phyloP scores from a whole-genome alignment of 129 eudicot species.

The Flaveria bidentis region DNA sequence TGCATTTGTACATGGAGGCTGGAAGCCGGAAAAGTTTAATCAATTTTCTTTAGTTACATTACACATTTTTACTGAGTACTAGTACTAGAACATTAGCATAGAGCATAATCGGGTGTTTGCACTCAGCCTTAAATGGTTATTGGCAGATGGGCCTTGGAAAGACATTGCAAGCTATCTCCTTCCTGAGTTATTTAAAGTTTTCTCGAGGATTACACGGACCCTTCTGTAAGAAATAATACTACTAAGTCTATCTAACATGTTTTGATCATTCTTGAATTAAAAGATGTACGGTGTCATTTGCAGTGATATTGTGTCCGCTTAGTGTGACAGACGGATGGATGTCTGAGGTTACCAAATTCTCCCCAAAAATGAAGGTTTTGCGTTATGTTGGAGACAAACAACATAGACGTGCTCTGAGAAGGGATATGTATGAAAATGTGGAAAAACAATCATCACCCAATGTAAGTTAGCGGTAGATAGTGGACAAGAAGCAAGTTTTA shows the following conservation, averaged over 20 bases:
- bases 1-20: constrained; percentile 31
- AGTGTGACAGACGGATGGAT: constrained; percentile 95
- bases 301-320: constrained; percentile 96
- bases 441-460: constrained; percentile 43
- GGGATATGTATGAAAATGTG: constrained; percentile 60
- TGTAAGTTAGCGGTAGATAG: constrained; percentile 42
- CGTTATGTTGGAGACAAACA: constrained; percentile 85
- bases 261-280: not conserved
- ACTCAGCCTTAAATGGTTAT: constrained; percentile 22
- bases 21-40: constrained; percentile 12
- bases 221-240: constrained; percentile 55
- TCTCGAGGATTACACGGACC: constrained; percentile 65
- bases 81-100: constrained; percentile 7
- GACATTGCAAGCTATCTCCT: constrained; percentile 90
- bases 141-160: constrained; percentile 97
- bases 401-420: constrained; percentile 58
- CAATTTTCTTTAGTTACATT: constrained; percentile 10
- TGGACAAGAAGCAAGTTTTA: not conserved
- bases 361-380: constrained; percentile 67
- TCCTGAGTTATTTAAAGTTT: constrained; percentile 75
- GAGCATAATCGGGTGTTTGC: not conserved
- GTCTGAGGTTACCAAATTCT: constrained; percentile 71
- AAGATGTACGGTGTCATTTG: constrained; percentile 18
- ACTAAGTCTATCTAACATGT: not conserved
- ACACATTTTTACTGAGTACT: constrained; percentile 4